Base-by-base conservation (phyloP, 345 rosid species). In the Populus tremula region DNA sequence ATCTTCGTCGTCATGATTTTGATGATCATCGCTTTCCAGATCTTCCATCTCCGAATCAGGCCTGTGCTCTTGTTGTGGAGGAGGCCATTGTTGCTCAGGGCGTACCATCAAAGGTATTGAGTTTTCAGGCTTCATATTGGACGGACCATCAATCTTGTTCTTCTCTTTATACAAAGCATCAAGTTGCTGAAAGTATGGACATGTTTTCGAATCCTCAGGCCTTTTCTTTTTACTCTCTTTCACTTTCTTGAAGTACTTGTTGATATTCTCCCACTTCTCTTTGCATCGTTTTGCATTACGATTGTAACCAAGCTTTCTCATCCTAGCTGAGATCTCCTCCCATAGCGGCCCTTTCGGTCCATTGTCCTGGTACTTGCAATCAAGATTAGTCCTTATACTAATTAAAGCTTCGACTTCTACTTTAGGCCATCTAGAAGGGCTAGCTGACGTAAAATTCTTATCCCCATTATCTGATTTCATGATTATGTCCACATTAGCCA, bases 231-330 rank as follows among this genome's bases (percentile, higher is more conserved):
- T 90, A 84, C 93, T 90, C 76, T 91, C 96, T 71, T 90, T 91
- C 66, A 90, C 96, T 79, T 87, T 91, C 89, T 91, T 91, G 90
- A 87, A 91, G 73, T 91, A 91, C 76, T 91, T 91, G 85, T 91
- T 91, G 6, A 91, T 91, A 79, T 91, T 91, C 77, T 91, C 96
- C 96, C 92, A 91, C 72, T 91, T 91, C 82, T 91, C 96, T 75
- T 91, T 91, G 87, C 96, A 91, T 78, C 92, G 85, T 76, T 91
- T 91, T 25, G 96, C 77, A 84, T 72, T 91, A 11, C 96, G 76
- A 56, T 88, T 89, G 87, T 90, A 90, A 21, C 96, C 96, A 35
- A 90, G 74, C 79, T 85, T 62, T 76, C 72, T 84, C 93, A 91
- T 91, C 13, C 87, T 92, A 0, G 84, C 82, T 5, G 96, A 91